Evolutionary conservation across 352 stramenopile species (phyloP), one percentile per base, ranked within the genome.

Genomic region (Phytophthora pini): DNA sequence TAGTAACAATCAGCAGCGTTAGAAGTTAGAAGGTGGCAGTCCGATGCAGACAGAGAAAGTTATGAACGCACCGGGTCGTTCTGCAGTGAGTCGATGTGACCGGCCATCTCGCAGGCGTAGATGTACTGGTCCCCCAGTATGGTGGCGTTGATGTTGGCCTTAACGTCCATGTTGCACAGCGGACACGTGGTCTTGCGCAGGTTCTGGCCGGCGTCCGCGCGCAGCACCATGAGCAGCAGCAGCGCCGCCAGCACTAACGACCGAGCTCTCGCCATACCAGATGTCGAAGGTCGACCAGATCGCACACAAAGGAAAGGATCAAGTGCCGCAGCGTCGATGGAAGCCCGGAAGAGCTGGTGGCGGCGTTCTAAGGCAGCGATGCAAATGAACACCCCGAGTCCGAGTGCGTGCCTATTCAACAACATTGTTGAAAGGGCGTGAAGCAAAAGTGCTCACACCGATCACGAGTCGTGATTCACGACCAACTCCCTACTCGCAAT

Each of bases 91-190:
- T 95, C 82, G 43, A 95, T 80, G 73, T 90, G 83, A 29, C 83
- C 83, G 0, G 86, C 87, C 87, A 95, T 95, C 63, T 92, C 87
- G 53, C 87, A 95, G 20, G 87, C 84, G 73, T 90, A 95, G 20
- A 95, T 62, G 56, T 72, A 71, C 70, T 95, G 87, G 62, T 86
- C 79, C 55, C 86, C 84, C 29, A 87, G 64, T 31, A 95, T 84
- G 41, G 77, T 70, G 60, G 81, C 81, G 52, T 91, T 89, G 58
- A 90, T 87, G 47, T 74, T 34, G 47, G 44, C 39, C 49, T 82
- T 84, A 6, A 84, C 71, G 62, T 88, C 79, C 76, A 86, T 85
- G 52, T 83, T 82, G 46, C 76, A 88, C 3, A 88, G 56, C 46
- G 79, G 79, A 22, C 79, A 88, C 40, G 72, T 77, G 5, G 74